Evolutionary conservation across 441 rosid species (phyloP), one percentile per base, ranked within the genome.

Genomic region (Croton laevigatus): DNA sequence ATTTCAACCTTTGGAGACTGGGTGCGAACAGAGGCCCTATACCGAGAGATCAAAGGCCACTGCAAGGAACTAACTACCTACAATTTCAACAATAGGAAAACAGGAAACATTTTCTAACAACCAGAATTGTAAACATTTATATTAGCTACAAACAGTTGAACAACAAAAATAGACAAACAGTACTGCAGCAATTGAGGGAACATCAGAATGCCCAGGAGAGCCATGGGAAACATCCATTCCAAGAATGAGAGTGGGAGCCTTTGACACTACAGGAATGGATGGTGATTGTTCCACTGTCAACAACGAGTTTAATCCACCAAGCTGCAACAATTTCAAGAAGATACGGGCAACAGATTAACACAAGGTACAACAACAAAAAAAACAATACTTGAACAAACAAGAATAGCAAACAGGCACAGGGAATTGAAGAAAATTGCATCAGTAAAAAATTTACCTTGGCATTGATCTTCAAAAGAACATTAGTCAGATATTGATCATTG

Each of bases 201-300:
- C 54, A 76, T 86, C 89, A 13, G 90, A 82, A 67, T 85, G 93
- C 49, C 93, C 95, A 48, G 97, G 96, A 45, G 93, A 86, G 58
- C 97, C 94, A 64, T 91, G 97, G 0, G 94, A 88, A 1, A 91
- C 97, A 75, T 91, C 95, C 95, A 89, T 91, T 19, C 97, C 95
- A 61, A 91, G 80, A 71, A 91, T 81, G 44, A 89, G 82, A 37
- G 97, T 89, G 12, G 95, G 97, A 71, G 73, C 84, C 80, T 83
- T 88, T 0, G 95, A 91, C 59, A 87, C 81, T 46, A 91, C 27
- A 0, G 94, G 89, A 46, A 88, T 81, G 3, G 89, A 81, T 3
- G 93, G 97, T n/a, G 89, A 71, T 0, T 81, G 91, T 74, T 91
- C 97, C 38, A 89, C 79, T 3, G 85, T 76, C 16, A 89, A 70